A percentile compares a stretch with the other conserved stretches of the same genome.
These are phyloP conservation scores for Pterocarpus macrocarpus DNA, from an alignment of 306 rosid genomes.

Conservation along the genomic window DNA sequence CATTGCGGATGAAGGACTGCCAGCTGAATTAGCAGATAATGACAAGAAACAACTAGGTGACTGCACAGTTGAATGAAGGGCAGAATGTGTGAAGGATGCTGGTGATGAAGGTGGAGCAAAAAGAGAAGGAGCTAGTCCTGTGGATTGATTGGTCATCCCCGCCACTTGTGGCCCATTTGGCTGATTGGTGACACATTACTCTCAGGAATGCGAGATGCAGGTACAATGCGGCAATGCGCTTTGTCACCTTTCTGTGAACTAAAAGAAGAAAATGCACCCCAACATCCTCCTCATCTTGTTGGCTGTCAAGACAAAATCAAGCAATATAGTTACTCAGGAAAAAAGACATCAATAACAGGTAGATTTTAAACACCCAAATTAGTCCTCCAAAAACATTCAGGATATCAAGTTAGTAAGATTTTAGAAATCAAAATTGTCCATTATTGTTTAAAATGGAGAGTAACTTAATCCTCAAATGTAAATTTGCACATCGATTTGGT, in stretches of 20 bases:
- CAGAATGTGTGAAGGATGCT: constrained; percentile 92
- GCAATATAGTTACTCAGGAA: constrained; percentile 35
- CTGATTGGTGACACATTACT: constrained; percentile 72
- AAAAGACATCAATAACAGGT: constrained; percentile 33
- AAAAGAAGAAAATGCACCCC: constrained; percentile 90
- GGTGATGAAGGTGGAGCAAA: constrained; percentile 99
- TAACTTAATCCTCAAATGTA: not conserved
- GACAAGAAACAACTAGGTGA: constrained; percentile 91
- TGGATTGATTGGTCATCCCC: constrained; percentile 77
- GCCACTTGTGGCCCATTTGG: constrained; percentile 84
- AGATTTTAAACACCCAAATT: constrained; percentile 18
- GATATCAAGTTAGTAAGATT: not conserved
- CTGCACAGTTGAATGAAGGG: constrained; percentile 93
- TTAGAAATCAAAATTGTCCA: not conserved
- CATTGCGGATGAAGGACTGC: constrained; percentile 94
- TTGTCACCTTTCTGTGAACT: constrained; percentile 90
- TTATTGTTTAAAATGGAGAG: not conserved
- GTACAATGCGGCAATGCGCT: constrained; percentile 70
- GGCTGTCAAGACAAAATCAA: constrained; percentile 67
- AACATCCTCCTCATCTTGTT: constrained; percentile 99
- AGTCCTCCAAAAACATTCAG: not conserved
- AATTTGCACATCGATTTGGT: not conserved
- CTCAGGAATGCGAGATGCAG: constrained; percentile 86
- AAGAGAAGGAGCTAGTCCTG: constrained; percentile 86
- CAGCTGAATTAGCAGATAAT: constrained; percentile 91